Conservation (phyloP, 331 rosid genomes). For the Quercus phellos region DNA sequence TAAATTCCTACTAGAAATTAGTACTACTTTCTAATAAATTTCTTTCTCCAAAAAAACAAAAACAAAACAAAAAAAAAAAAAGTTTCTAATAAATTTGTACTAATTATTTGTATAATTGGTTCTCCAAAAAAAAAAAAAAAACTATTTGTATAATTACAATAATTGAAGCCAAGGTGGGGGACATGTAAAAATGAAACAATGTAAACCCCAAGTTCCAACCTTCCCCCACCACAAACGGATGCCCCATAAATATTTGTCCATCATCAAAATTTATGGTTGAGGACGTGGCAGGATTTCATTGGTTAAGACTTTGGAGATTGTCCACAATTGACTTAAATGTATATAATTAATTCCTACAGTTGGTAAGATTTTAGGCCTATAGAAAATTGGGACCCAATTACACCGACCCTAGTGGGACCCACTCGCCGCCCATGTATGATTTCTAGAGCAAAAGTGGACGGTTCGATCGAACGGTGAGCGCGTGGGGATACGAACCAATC, state of each 20-base stretch:
- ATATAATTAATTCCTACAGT: not conserved
- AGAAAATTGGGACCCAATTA: not conserved
- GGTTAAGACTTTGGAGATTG: not conserved
- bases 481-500: not conserved
- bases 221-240: not conserved
- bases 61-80: no score
- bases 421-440: slow-evolving; percentile 9
- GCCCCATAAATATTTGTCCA: not conserved
- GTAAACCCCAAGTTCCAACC: not conserved
- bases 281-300: not conserved
- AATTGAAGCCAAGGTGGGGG: not conserved
- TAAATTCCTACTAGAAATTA: no score
- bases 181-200: not conserved
- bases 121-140: no score
- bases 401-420: slow-evolving; percentile 26
- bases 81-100: no score
- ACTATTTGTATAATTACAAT: not conserved
- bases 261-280: not conserved
- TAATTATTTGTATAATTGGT: no score
- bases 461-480: not conserved
- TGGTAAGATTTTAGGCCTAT: not conserved
- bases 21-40: no score
- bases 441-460: not conserved
- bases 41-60: no score
- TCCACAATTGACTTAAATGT: not conserved